A percentile compares a stretch with the other conserved stretches of the same genome.
phyloP scores from a whole-genome alignment of 805 yeast genomes.

The Candida orba region DNA sequence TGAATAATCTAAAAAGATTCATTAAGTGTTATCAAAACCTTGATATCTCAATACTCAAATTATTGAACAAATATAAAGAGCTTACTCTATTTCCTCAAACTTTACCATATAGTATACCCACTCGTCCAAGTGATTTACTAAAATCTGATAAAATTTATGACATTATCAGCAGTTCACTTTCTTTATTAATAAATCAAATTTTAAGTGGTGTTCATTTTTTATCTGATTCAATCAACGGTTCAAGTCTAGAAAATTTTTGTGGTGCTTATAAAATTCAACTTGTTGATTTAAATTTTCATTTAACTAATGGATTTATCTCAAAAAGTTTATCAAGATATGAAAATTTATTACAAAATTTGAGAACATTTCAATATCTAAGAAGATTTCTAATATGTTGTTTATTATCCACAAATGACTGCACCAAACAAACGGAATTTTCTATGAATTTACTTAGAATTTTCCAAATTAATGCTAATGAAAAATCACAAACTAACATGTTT shows the following conservation, averaged over 20 bases:
- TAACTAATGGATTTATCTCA: neutral
- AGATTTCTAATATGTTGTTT: constrained; percentile 37
- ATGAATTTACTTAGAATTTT: constrained; percentile 7
- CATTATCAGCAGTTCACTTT: constrained; percentile 26
- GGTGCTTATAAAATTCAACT: constrained; percentile 34
- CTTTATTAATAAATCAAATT: constrained; percentile 26
- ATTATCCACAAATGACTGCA: constrained; percentile 25
- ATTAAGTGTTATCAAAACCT: constrained; percentile 19
- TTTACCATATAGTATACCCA: constrained; percentile 4
- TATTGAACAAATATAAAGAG: constrained; percentile 26
- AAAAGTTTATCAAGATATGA: neutral
- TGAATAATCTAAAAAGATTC: constrained; percentile 14
- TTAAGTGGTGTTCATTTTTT: constrained; percentile 20
- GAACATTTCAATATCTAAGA: constrained; percentile 31
- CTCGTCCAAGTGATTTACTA: neutral
- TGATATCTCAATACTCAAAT: constrained; percentile 23
- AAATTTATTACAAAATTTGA: constrained; percentile 12
- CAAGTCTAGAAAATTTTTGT: constrained; percentile 34
- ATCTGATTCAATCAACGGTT: constrained; percentile 25
- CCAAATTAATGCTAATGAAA: neutral
- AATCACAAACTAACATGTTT: neutral
- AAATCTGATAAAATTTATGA: constrained; percentile 9
- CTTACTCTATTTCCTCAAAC: constrained; percentile 19
- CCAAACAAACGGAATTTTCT: constrained; percentile 16
- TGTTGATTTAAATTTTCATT: constrained; percentile 23